These are phyloP conservation scores for Leptographium lundbergii DNA, from an alignment of 2,329 filamentous ascomycete genomes.

Conservation along the genomic window DNA sequence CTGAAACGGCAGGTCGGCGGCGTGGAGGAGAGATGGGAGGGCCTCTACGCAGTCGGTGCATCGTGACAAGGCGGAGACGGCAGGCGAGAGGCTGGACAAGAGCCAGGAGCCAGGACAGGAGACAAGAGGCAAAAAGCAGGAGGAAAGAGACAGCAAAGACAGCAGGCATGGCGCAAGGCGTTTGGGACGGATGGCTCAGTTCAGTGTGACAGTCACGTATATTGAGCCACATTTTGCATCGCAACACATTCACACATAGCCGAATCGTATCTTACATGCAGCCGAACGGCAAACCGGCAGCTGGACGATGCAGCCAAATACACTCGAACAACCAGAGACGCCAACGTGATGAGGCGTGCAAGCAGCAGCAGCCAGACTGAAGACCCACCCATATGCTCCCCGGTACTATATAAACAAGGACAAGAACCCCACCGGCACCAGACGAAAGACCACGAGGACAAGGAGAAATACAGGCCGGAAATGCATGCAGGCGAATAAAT, in stretches of 20 bases:
- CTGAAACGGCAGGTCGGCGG: conserved; percentile 52
- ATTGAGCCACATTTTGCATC: background rate
- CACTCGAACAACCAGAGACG: background rate
- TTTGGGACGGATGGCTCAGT: background rate
- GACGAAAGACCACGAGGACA: background rate
- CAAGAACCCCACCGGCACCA: background rate
- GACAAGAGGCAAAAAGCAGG: background rate
- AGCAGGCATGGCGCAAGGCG: conserved; percentile 1
- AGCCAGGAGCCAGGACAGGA: background rate
- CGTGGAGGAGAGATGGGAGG: conserved; percentile 49
- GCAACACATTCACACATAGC: background rate
- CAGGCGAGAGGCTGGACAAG: no score
- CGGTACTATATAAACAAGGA: background rate
- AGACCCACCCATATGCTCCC: background rate
- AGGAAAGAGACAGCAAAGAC: background rate
- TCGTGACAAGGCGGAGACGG: background rate
- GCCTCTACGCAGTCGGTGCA: conserved; percentile 27
- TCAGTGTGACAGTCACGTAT: background rate
- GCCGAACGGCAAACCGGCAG: background rate
- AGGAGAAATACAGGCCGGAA: background rate
- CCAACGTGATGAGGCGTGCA: background rate
- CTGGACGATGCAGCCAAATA: background rate
- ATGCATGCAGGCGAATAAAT: background rate
- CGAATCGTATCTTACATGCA: background rate
- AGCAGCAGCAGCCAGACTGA: background rate